These are phyloP conservation scores for Magnusiomyces sp. DNA, from an alignment of 1,139 yeast genomes.

Conservation along the genomic window DNA sequence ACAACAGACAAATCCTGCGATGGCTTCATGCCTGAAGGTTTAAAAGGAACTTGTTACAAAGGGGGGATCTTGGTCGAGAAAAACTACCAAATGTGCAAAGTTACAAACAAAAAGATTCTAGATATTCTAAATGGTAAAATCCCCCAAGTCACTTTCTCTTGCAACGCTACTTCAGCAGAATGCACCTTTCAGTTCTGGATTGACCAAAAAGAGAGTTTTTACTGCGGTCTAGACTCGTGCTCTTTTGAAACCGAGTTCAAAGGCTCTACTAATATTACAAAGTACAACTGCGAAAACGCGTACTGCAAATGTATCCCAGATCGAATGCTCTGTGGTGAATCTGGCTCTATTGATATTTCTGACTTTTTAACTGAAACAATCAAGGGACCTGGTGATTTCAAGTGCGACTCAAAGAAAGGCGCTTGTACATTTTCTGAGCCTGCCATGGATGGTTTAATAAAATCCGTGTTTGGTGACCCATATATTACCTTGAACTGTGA, in stretches of 20 bases:
- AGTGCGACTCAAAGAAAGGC: constrained; percentile 56
- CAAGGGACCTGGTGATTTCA: constrained; percentile 85
- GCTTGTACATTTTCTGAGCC: constrained; percentile 85
- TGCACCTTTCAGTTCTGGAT: constrained; percentile 98
- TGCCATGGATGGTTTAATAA: constrained; percentile 85
- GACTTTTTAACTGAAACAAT: constrained; percentile 88
- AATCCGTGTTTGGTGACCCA: constrained; percentile 88
- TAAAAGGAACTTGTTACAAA: constrained; percentile 81
- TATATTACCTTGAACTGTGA: constrained; percentile 69
- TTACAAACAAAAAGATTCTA: constrained; percentile 74
- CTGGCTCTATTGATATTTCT: constrained; percentile 88
- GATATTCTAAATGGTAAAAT: constrained; percentile 68
- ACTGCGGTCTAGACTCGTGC: constrained; percentile 72
- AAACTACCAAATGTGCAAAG: constrained; percentile 89
- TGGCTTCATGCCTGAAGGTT: constrained; percentile 78
- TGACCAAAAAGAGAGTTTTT: constrained; percentile 79
- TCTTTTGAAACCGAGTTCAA: constrained; percentile 53
- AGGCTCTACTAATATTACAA: constrained; percentile 50
- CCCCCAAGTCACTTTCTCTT: constrained; percentile 90
- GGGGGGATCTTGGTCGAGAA: constrained; percentile 79
- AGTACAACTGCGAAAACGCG: constrained; percentile 67
- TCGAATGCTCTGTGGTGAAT: constrained; percentile 86
- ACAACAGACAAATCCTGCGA: constrained; percentile 66
- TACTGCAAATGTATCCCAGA: constrained; percentile 85
- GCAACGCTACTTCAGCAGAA: constrained; percentile 49